phyloP scores from a whole-genome alignment of 2,329 filamentous ascomycete genomes.

The Apiospora rasikravindrae region DNA sequence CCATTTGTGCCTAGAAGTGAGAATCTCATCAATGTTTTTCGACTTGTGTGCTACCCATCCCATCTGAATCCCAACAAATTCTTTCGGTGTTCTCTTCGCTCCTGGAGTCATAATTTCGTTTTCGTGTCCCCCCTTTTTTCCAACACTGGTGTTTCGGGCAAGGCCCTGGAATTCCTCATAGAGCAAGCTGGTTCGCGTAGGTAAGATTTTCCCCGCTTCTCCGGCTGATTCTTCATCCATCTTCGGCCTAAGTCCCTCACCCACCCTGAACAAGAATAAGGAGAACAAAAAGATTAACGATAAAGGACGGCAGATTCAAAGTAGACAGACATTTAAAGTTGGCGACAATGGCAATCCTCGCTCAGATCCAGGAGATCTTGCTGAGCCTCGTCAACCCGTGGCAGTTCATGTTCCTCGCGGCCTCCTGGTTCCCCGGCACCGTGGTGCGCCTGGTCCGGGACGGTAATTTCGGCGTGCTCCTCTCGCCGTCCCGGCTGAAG shows the following conservation, averaged over 20 bases:
- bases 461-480: conserved; percentile 42
- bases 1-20: background rate
- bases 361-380: background rate
- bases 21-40: no score
- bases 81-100: background rate
- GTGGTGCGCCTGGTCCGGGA: conserved; percentile 48
- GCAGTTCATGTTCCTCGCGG: conserved; percentile 56
- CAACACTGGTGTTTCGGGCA: background rate
- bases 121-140: background rate
- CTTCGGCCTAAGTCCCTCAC: background rate
- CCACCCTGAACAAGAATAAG: background rate
- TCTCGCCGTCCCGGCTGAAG: conserved; percentile 48
- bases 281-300: background rate
- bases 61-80: background rate
- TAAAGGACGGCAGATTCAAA: background rate
- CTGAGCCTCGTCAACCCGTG: conserved; percentile 37
- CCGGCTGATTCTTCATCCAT: background rate
- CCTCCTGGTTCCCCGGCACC: conserved; percentile 57
- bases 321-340: background rate
- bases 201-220: conserved; percentile 1
- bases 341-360: background rate
- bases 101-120: background rate
- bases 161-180: background rate
- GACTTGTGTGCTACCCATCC: background rate
- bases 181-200: background rate